Evolutionary conservation across 208 protist species (phyloP).

Genomic region (Acanthamoeba triangularis): DNA sequence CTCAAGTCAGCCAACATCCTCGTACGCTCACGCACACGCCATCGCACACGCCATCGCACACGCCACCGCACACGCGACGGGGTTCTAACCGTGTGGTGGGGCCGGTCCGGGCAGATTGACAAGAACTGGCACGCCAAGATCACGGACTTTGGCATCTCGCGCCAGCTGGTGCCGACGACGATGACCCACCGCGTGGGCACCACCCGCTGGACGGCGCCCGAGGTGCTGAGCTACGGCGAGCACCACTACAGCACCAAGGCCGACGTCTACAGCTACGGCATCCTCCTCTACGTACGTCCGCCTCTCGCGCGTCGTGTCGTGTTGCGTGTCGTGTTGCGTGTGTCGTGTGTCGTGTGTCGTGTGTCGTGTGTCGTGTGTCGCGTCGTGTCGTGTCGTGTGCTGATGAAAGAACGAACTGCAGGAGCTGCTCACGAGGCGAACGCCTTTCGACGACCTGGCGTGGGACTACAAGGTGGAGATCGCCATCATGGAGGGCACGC

Average conservation of each 20-base stretch:
- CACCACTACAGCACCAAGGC: constrained; percentile 65
- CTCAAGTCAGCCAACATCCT: constrained; percentile 53
- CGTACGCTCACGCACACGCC: background rate
- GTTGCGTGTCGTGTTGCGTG: background rate
- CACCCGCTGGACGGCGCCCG: constrained; percentile 41
- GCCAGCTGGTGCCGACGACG: constrained; percentile 24
- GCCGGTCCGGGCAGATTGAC: constrained; percentile 17
- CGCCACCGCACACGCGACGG: too few species aligned
- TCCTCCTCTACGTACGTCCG: constrained; percentile 35
- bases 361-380: too few species aligned
- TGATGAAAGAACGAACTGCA: background rate
- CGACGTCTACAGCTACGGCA: constrained; percentile 68
- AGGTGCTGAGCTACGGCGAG: constrained; percentile 42
- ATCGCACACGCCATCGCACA: too few species aligned
- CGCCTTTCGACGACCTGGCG: constrained; percentile 39
- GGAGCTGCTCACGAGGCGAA: constrained; percentile 30
- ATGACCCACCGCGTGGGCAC: constrained; percentile 58
- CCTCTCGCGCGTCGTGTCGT: background rate
- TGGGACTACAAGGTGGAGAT: constrained; percentile 61
- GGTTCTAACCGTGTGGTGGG: too few species aligned
- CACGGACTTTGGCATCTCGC: constrained; percentile 57
- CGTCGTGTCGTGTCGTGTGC: too few species aligned
- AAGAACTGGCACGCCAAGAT: constrained; percentile 69
- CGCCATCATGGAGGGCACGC: constrained; percentile 23
- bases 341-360: background rate